These are phyloP conservation scores for Entomortierella lignicola DNA, from an alignment of 192 early-diverging fungal genomes.

Conservation along the genomic window DNA sequence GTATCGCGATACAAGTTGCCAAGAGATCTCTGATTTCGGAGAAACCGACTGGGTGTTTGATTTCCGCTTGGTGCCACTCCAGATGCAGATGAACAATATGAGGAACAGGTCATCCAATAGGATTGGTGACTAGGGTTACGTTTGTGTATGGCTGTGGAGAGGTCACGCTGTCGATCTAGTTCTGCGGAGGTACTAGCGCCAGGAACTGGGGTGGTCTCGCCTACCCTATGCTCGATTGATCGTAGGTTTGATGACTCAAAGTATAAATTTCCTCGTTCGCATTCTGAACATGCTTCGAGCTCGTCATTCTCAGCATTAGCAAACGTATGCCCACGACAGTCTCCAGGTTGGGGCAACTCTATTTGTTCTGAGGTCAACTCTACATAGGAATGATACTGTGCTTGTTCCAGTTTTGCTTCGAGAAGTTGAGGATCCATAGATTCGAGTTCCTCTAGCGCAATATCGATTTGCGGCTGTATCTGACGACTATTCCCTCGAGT, in stretches of 20 bases:
- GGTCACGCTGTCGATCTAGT: neutral
- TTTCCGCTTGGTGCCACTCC: neutral
- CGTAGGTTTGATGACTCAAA: neutral
- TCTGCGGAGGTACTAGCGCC: neutral
- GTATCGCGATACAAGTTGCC: constrained; percentile 6
- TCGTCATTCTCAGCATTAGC: neutral
- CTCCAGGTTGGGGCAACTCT: neutral
- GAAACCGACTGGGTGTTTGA: constrained; percentile 7
- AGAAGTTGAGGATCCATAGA: neutral
- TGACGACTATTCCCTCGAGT: constrained; percentile 18
- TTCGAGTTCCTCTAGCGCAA: neutral
- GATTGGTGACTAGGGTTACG: neutral
- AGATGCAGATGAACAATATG: constrained; percentile 15
- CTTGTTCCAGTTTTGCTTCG: constrained; percentile 9
- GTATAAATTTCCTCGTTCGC: constrained; percentile 1
- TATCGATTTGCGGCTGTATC: neutral
- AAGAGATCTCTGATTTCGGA: neutral
- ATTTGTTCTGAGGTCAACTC: neutral
- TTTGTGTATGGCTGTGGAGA: constrained; percentile 4
- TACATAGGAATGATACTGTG: constrained; percentile 10
- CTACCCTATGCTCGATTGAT: too few relatives aligned
- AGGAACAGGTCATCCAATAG: constrained; percentile 22
- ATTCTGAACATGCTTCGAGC: neutral
- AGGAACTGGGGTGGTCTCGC: too few relatives aligned
- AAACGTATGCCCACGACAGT: neutral